Base-by-base conservation (phyloP, 768 basidiomycete species). In the Rubroboletus pulcherrimus region DNA sequence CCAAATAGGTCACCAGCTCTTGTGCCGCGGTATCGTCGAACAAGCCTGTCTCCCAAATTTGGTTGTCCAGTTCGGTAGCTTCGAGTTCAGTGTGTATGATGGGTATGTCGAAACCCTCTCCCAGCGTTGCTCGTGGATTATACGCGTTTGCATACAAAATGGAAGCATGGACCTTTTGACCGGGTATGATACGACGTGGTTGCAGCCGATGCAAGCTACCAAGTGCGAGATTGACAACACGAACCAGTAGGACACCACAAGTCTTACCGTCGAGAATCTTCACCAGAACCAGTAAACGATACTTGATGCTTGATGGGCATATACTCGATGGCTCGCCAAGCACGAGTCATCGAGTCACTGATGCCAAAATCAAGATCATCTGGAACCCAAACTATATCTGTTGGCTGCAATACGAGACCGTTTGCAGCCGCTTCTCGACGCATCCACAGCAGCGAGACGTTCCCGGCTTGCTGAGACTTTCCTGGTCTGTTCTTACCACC, bases 361-460 rank as follows among this genome's bases (percentile, higher is more conserved):
- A 19, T 56, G 11, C 66, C 66, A 29, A 57, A 57, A 34, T 68
- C 63, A 12, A 67, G 41, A 38, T 67, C 66, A 26, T 66, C 66
- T 10, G 66, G 66, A 12, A 66, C 55, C 66, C 66, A 67, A 29
- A 68, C 61, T 17, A 68, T 53, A 41, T 67, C 66, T 11, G 63
- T 68, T 11, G 66, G 63, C 8, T 59, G 47, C 43, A 74, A 57
- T 3, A 47, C 53, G 2, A 74, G 64, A 34, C 73, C 73, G 11
- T 26, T 50, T 1, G 45, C 53, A 8, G 49, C 12, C 1, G 73
- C 73, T 51, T 74, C 71, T 17, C 58, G 62, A 47, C 66, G 64
- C 73, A 74, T 74, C 73, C 73, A 74, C 9, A 69, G 21, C 2
- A 72, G 49, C 1, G 72, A 64, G 15, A 51, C 61, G 12, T 66